Conservation (phyloP, 192 early-diverging fungal genomes). For the Dissophora globulifera region DNA sequence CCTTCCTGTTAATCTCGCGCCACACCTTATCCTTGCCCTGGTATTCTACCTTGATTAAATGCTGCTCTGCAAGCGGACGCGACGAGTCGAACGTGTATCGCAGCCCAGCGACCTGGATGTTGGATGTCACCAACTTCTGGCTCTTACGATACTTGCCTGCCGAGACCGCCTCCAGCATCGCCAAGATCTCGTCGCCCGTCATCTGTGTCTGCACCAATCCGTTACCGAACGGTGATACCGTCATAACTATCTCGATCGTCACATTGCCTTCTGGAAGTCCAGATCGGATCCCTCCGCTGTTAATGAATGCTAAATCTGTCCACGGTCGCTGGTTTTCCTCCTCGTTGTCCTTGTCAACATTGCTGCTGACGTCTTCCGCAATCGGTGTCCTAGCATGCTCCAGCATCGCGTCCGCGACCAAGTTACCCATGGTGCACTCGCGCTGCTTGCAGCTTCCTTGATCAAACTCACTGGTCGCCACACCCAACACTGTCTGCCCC, state of each 20-base stretch:
- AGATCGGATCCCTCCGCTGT: slow-evolving; percentile 72
- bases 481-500: slow-evolving; percentile 56
- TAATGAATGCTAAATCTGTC: slow-evolving; percentile 64
- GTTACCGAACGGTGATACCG: slow-evolving; percentile 75
- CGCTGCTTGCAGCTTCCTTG: slow-evolving; percentile 48
- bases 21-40: slow-evolving; percentile 46
- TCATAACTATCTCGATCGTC: slow-evolving; percentile 66
- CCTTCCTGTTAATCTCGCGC: slow-evolving; percentile 46
- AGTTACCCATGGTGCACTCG: slow-evolving; percentile 72
- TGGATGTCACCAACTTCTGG: slow-evolving; percentile 57
- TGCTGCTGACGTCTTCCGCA: background rate
- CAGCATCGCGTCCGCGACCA: slow-evolving; percentile 75
- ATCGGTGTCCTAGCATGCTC: slow-evolving; percentile 29
- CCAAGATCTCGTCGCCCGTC: slow-evolving; percentile 63
- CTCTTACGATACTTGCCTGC: slow-evolving; percentile 38
- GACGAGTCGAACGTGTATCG: slow-evolving; percentile 53
- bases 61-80: slow-evolving; percentile 8
- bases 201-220: slow-evolving; percentile 56
- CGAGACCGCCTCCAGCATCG: slow-evolving; percentile 60
- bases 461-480: slow-evolving; percentile 55
- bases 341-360: too few relatives aligned
- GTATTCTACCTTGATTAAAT: slow-evolving; percentile 22
- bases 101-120: slow-evolving; percentile 73
- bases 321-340: slow-evolving; percentile 10
- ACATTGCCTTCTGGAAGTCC: slow-evolving; percentile 64